A percentile compares a stretch with the other conserved stretches of the same genome.
Conservation (phyloP, 2,329 filamentous ascomycete genomes). For the Alternaria gansuensis region DNA sequence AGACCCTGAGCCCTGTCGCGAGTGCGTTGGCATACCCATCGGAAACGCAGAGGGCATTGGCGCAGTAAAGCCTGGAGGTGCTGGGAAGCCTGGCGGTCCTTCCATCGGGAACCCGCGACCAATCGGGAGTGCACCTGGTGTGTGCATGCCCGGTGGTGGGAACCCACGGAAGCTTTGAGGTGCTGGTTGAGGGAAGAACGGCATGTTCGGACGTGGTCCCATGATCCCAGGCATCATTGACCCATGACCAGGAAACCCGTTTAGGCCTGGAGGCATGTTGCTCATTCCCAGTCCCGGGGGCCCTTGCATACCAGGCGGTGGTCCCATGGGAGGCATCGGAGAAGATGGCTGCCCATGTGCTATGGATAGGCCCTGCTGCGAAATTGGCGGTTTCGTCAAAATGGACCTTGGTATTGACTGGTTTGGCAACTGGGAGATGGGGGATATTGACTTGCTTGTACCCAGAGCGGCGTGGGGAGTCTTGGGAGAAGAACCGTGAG, state of each 20-base stretch:
- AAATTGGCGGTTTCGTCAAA: slow-evolving; percentile 65
- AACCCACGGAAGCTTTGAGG: slow-evolving; percentile 64
- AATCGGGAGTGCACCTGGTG: slow-evolving; percentile 64
- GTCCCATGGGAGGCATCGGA: slow-evolving; percentile 70
- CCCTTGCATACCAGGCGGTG: slow-evolving; percentile 66
- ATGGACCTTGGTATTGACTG: slow-evolving; percentile 71
- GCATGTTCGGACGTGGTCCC: slow-evolving; percentile 64
- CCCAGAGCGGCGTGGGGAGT: slow-evolving; percentile 65
- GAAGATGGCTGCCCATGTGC: slow-evolving; percentile 68
- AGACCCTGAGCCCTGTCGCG: slow-evolving; percentile 76
- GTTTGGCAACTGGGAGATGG: slow-evolving; percentile 70
- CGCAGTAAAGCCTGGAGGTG: slow-evolving; percentile 51
- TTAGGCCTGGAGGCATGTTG: slow-evolving; percentile 60
- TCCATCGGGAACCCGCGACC: slow-evolving; percentile 65
- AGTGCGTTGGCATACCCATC: slow-evolving; percentile 66
- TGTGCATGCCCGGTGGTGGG: slow-evolving; percentile 67
- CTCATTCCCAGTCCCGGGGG: slow-evolving; percentile 60
- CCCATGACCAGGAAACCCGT: slow-evolving; percentile 60
- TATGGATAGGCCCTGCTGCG: slow-evolving; percentile 58
- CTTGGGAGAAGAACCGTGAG: slow-evolving; percentile 73
- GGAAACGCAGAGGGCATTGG: slow-evolving; percentile 51
- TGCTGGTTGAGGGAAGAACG: slow-evolving; percentile 64
- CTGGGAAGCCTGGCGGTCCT: slow-evolving; percentile 57
- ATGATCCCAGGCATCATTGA: slow-evolving; percentile 64
- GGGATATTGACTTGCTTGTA: slow-evolving; percentile 65